Evolutionary conservation across 768 basidiomycete genomes (phyloP), one percentile per base, ranked within the genome.

Genomic region (Pisolithus microcarpus): DNA sequence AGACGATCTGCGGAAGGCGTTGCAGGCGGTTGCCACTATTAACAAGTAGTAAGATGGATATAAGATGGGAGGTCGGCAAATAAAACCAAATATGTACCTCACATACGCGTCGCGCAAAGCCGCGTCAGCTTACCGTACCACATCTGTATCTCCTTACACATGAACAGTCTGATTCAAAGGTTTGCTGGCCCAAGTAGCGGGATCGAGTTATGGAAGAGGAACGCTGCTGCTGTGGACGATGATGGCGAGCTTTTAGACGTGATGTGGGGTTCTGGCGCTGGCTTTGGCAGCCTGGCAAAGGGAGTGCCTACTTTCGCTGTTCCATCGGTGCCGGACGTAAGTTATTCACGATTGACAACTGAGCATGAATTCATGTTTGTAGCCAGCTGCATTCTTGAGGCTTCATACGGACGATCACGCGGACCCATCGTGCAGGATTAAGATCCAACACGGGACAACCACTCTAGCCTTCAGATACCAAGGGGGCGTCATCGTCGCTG

Each of bases 371-470:
- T 60, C 38, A 61, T 37, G 6, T 50, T 53, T 26, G 3, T 67
- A 98, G 95, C 95, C 95, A 8, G 77, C 88, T 44, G 75, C 88
- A 5, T 99, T 99, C 72, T 75, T 99, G 60, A 80, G 87, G 61
- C 72, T 94, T 50, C 93, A 97, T 72, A 97, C 95, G 39, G 93
- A 97, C 67, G 93, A 96, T 73, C 86, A 83, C 56, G 91, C 92
- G 52, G 91, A 97, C 75, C 89, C 92, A 38, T 82, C 78, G 52
- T 96, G 93, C 75, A 84, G 81, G 70, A 98, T 99, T 71, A 98
- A 98, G 76, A 94, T 99, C 58, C 87, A 92, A 66, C 96, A 99
- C 66, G 96, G 96, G 61, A 99, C 96, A 24, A 99, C 96, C 9
- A 98, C 96, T 2, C 78, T 99, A 38, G 96, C 96, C 7, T 99